Evolutionary conservation across 2,329 filamentous ascomycete species (phyloP), one percentile per base, ranked within the genome.

Genomic region (Cladosporium austrohemisphaericum): DNA sequence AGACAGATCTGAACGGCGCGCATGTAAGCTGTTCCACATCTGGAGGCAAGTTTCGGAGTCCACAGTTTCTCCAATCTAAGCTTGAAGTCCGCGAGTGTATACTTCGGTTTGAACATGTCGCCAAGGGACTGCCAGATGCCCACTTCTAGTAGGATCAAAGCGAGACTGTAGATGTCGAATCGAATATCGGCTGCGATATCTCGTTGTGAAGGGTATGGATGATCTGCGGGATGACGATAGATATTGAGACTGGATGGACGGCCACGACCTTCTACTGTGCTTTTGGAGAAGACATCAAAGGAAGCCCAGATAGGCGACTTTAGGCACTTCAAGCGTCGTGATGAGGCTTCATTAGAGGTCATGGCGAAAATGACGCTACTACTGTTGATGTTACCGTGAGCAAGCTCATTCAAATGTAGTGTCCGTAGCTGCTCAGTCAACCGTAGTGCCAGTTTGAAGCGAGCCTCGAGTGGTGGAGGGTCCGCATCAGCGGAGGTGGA

Each of bases 21-120:
- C 77, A 83, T 84, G 65, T 89, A 92, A 0, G 86, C 74, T 6
- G 81, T 85, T 11, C 86, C 86, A 57, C 86, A 90, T 61, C 81
- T 80, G 3, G 81, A 78, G 0, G 82, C 77, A 1, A 89, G 70
- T 54, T 81, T 79, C 1, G 82, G 76, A 2, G 87, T 75, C 59
- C 81, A 84, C 1, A 83, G 73, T 56, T 78, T 78, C 61, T 83
- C 79, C n/a, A 85, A 71, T 29, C 80, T 72, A 41, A 78, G 71
- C 61, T 83, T 83, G 69, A 84, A 84, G 65, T 81, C 79, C 14
- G 71, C 68, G 16, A 79, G 68, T 0, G 81, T 75, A 22, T 83
- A 78, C 52, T 83, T 79, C 0, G 79, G 70, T 20, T 86, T 77
- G 60, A 76, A 75, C 10, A 81, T 36, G 66, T 74, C 77, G 48